phyloP scores from a whole-genome alignment of 352 stramenopile species.

The Pythium inflatum region DNA sequence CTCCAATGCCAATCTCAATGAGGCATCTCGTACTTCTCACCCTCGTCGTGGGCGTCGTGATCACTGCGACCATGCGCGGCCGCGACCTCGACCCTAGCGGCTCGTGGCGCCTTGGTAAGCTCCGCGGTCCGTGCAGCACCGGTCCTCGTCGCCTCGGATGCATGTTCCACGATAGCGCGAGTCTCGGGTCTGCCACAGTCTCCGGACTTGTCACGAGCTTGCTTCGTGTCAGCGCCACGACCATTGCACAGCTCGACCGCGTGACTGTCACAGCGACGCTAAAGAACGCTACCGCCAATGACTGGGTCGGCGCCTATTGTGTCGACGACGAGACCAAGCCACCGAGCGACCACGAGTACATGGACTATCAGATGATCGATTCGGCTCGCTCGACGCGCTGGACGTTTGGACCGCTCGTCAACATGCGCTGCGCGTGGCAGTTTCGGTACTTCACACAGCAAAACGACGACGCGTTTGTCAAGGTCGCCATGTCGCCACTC shows the following conservation, averaged over 20 bases:
- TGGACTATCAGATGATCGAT: constrained; percentile 23
- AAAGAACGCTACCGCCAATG: not conserved
- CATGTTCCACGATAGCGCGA: constrained; percentile 10
- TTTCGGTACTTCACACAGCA: constrained; percentile 36
- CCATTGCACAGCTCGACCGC: constrained; percentile 12
- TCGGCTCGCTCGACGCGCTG: constrained; percentile 7
- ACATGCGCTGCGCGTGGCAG: constrained; percentile 43
- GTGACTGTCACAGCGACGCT: not conserved
- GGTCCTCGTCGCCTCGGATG: not conserved
- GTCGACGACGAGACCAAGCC: constrained; percentile 18
- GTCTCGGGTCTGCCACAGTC: too few species aligned
- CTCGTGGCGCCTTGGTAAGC: too few species aligned
- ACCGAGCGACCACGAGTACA: constrained; percentile 7
- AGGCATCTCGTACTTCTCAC: too few species aligned
- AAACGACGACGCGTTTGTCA: constrained; percentile 17
- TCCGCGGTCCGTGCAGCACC: constrained; percentile 8
- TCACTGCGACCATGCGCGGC: too few species aligned
- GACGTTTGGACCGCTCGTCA: constrained; percentile 29
- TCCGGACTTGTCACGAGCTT: not conserved
- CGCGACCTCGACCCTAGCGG: too few species aligned
- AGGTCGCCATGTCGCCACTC: constrained; percentile 34
- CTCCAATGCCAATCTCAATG: too few species aligned
- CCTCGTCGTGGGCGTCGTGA: too few species aligned
- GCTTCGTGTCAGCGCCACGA: not conserved
- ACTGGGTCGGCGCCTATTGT: constrained; percentile 34